Base-by-base conservation (phyloP, 495 filamentous ascomycete species). In the Penicillium arizonense region DNA sequence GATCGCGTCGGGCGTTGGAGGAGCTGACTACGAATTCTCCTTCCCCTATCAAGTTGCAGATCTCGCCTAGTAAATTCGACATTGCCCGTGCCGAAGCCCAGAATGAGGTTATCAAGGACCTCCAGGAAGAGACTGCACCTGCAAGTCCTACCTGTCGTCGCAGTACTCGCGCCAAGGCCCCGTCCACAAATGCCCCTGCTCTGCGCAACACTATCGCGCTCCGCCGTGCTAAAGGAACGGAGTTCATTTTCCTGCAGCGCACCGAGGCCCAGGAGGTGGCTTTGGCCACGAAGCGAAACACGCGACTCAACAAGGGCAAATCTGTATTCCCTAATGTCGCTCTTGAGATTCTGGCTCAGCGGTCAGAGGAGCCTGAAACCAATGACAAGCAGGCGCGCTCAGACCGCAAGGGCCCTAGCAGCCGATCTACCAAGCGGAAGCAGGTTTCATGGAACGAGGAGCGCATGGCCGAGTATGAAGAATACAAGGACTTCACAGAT, bases 261-360 rank as follows among this genome's bases (percentile, higher is more conserved):
- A 79, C 79, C 2, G 79, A 85, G 52, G 77, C 80, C 4, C 83
- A 86, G 55, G 75, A 84, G 44, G 57, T 85, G 14, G 76, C 80
- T 1, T 61, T 81, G 50, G 55, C 68, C 11, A 86, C 82, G 3
- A 70, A 76, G 42, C 69, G 69, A 4, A 85, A 87, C 57, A 87
- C 83, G 9, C 68, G 73, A 34, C 71, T 76, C 37, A 87, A 87
- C 63, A 79, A 79, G 50, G 82, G 82, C 11, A 71, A 74, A 50
- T 64, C 78, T 14, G 55, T 81, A 30, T 57, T 74, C 20, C 81
- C 82, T 16, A 73, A 70, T 48, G 51, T 70, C 35, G 67, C 61
- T 21, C 64, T 87, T 5, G 63, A 77, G 50, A 71, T 68, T 38
- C 52, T 85, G 33, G 61, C 63, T 5, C 62, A 59, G 45, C 57